Evolutionary conservation across 768 basidiomycete species (phyloP).

Genomic region (Neoboletus magnificus): DNA sequence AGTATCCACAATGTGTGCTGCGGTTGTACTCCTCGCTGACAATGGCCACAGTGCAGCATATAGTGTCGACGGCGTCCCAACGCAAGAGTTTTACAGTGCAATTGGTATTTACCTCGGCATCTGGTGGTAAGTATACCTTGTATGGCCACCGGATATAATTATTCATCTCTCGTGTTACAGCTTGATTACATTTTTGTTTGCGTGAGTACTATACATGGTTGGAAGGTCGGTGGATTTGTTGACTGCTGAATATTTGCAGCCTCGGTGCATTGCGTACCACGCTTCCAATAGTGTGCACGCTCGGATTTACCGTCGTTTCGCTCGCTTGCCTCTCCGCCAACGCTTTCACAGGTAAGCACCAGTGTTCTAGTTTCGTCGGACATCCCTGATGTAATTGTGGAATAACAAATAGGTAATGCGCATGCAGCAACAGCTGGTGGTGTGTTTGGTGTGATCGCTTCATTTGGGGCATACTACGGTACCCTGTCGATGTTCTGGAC

Average conservation of each 20-base stretch:
- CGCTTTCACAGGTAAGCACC: slow-evolving; percentile 24
- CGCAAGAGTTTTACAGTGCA: no score
- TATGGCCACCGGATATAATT: neutral
- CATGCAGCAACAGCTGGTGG: slow-evolving; percentile 29
- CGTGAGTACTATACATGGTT: no score
- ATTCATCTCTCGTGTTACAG: slow-evolving; percentile 5
- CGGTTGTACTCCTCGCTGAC: neutral
- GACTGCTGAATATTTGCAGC: no score
- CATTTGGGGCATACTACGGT: slow-evolving; percentile 30
- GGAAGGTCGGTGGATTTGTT: no score
- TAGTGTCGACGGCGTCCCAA: no score
- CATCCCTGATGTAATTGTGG: neutral
- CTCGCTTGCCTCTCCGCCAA: slow-evolving; percentile 19
- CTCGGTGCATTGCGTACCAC: slow-evolving; percentile 1
- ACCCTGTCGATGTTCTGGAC: slow-evolving; percentile 28
- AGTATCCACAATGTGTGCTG: no score
- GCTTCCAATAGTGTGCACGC: slow-evolving; percentile 19
- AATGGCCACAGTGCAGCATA: neutral
- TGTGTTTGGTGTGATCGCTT: slow-evolving; percentile 23
- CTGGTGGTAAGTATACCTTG: slow-evolving; percentile 3
- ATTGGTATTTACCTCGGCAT: no score
- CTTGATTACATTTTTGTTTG: slow-evolving; percentile 20
- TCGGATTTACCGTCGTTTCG: slow-evolving; percentile 11
- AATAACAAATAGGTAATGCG: slow-evolving; percentile 12
- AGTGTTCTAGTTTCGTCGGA: neutral